Base-by-base conservation (phyloP, 23 red algal genomes). In the Gracilaria vermiculophylla region DNA sequence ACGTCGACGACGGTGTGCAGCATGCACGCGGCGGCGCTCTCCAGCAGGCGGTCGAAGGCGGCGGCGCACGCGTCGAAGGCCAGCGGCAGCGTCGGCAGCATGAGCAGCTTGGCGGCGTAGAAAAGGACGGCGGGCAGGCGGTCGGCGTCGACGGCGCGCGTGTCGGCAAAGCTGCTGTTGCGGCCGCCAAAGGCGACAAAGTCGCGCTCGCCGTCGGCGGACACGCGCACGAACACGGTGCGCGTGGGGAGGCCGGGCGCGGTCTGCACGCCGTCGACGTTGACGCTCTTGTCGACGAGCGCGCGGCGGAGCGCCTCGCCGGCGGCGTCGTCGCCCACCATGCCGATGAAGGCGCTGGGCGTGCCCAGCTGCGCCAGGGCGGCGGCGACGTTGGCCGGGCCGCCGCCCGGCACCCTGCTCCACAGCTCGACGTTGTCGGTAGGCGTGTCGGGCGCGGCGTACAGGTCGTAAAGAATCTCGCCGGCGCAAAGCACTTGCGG, bases 121-220 rank as follows among this genome's bases (percentile, higher is more conserved):
- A 92, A 92, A 31, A 92, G 39, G 5, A 84, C 80, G 8, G 69
- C 80, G 2, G 77, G 69, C 16, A 92, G 32, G 2, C 16, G 31
- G 10, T 83, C 89, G n/a, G 35, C 50, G 23, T 83, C 78, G 29
- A 81, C 24, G 20, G 33, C 31, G 14, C 32, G 43, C 24, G 75
- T 57, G 76, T 92, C 89, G 2, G 89, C 89, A 77, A 92, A 92
- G 13, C 60, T 51, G 19, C 36, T 28, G 21, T 57, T 66, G 9
- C 73, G 78, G 42, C 69, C 69, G 15, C 64, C 77, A 57, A 92
- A 92, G 17, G 78, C 89, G 4, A 92, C 78, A 92, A 92, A 92
- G 13, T 58, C 45, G 0, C 78, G 53, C 4, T 92, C 80, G 27
- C 89, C 89, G 20, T 62, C 69, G 23, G 64, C 50, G 29, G 2